Conservation (phyloP, 1,139 yeast species). For the Candida pseudoviswanathii region DNA sequence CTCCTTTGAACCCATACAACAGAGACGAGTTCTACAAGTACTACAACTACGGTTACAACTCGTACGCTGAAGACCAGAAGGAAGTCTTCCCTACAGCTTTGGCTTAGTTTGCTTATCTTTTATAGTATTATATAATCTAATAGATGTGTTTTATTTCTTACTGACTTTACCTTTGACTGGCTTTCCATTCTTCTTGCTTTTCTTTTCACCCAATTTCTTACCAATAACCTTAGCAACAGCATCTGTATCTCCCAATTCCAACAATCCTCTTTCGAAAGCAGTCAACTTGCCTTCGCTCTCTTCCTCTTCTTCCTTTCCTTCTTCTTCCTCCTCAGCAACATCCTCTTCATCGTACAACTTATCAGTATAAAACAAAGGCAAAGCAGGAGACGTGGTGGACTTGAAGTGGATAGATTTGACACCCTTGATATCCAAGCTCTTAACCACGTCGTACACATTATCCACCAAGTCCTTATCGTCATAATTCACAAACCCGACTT, state of each 20-base stretch:
- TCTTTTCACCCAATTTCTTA: constrained; percentile 29
- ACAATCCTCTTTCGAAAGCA: constrained; percentile 72
- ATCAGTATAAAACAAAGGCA: constrained; percentile 78
- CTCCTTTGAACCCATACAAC: constrained; percentile 29
- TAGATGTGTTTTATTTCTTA: neutral
- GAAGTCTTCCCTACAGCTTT: constrained; percentile 14
- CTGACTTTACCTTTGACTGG: constrained; percentile 13
- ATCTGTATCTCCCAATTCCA: constrained; percentile 78
- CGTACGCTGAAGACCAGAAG: constrained; percentile 21
- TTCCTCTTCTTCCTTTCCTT: constrained; percentile 32
- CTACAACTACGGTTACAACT: constrained; percentile 21
- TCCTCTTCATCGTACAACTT: constrained; percentile 50
- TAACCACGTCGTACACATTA: constrained; percentile 61
- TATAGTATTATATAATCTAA: neutral
- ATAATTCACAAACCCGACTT: constrained; percentile 59
- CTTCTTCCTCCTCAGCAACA: constrained; percentile 26
- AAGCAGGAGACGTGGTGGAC: constrained; percentile 71
- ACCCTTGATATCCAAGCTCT: constrained; percentile 44
- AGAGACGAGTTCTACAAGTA: constrained; percentile 21
- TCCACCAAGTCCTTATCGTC: constrained; percentile 39
- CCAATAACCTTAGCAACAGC: constrained; percentile 55
- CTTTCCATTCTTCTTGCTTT: constrained; percentile 11
- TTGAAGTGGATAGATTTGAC: constrained; percentile 69
- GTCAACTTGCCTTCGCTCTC: constrained; percentile 46
- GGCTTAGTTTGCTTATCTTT: constrained; percentile 9